phyloP scores from a whole-genome alignment of 441 rosid genomes.

The Populus hybrid region DNA sequence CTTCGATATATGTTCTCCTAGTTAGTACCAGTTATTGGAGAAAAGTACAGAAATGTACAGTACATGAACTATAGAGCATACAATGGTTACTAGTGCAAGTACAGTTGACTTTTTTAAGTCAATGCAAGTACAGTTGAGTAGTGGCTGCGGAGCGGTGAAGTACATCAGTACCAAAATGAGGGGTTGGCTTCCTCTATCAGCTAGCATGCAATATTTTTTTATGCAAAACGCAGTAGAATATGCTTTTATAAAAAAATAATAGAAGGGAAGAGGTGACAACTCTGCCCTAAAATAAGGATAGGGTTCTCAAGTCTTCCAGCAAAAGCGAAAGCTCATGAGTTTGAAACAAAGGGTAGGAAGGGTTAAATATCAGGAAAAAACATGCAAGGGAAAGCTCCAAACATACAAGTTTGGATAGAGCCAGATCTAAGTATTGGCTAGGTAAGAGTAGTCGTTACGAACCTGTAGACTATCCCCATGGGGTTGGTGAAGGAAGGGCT shows the following conservation, averaged over 20 bases:
- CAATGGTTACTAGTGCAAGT: background rate
- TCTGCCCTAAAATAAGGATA: background rate
- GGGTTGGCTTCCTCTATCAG: background rate
- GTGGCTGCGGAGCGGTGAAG: background rate
- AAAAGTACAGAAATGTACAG: background rate
- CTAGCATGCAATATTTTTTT: background rate
- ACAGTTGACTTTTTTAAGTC: background rate
- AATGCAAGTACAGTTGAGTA: conserved; percentile 12
- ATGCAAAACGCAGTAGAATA: background rate
- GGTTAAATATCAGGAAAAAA: background rate
- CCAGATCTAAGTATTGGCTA: background rate
- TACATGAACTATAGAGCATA: background rate
- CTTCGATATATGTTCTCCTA: no score
- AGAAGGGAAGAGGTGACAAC: background rate
- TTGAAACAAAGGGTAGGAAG: background rate
- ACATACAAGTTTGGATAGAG: background rate
- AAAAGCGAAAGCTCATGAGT: background rate
- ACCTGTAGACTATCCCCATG: background rate
- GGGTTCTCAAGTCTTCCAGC: background rate
- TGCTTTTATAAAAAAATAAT: background rate
- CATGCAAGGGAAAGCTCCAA: background rate
- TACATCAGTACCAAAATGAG: background rate
- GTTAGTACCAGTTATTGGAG: background rate
- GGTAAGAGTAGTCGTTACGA: background rate
- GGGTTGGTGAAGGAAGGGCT: background rate